Evolutionary conservation across 192 early-diverging fungal species (phyloP).

Genomic region (Gryganskiella cystojenkinii): DNA sequence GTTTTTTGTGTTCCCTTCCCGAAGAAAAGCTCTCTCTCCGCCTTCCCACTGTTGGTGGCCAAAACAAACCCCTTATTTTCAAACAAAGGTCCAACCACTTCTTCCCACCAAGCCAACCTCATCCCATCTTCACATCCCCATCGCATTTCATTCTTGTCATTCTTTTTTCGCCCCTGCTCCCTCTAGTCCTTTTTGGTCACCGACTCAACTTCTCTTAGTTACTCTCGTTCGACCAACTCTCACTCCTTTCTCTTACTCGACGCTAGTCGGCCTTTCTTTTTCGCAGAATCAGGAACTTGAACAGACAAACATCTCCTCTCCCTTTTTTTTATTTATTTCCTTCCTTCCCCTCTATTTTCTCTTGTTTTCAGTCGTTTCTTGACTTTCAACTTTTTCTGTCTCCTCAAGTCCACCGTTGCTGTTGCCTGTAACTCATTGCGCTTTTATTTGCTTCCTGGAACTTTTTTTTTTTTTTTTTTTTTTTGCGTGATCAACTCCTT

Average conservation of each 20-base stretch:
- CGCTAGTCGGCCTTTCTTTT: neutral
- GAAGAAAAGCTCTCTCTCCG: too few relatives aligned
- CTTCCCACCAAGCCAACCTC: neutral
- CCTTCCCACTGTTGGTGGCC: too few relatives aligned
- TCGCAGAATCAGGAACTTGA: too few relatives aligned
- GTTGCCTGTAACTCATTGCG: neutral
- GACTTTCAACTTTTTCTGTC: neutral
- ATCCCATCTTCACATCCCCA: neutral
- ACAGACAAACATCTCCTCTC: too few relatives aligned
- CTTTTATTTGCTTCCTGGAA: too few relatives aligned
- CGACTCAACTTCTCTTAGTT: neutral
- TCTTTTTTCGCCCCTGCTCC: neutral
- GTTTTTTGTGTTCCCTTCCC: too few relatives aligned
- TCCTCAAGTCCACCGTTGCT: neutral
- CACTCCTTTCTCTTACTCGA: neutral
- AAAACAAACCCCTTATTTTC: too few relatives aligned
- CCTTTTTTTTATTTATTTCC: too few relatives aligned
- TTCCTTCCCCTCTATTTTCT: neutral
- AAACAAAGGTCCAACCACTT: neutral
- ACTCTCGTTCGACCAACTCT: neutral
- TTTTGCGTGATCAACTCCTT: too few relatives aligned
- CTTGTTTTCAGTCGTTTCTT: neutral
- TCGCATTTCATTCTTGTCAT: neutral
- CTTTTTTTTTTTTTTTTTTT: too few relatives aligned
- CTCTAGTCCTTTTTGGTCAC: neutral